Conservation (phyloP, 164 flowering plant species). For the Magnolia sinica region DNA sequence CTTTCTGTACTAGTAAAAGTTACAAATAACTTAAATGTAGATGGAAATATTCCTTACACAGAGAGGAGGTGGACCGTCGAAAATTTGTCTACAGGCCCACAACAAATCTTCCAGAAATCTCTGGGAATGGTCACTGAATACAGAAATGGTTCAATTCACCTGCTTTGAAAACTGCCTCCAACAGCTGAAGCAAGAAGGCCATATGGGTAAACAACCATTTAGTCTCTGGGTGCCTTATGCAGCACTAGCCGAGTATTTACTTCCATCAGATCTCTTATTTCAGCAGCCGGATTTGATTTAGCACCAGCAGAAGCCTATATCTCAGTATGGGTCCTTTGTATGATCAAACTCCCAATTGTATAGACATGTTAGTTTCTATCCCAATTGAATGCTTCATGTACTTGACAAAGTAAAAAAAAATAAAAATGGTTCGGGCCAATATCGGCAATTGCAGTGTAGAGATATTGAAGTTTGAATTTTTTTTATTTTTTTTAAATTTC, state of each 20-base stretch:
- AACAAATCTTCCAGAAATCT: conserved; percentile 25
- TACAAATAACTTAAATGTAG: no score
- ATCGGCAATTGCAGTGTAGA: not conserved
- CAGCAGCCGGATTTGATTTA: not conserved
- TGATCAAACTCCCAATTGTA: not conserved
- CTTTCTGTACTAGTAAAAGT: no score
- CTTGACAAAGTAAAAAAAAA: not conserved
- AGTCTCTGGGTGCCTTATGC: not conserved
- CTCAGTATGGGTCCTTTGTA: not conserved
- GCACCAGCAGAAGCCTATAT: not conserved
- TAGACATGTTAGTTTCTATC: not conserved
- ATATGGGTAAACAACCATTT: not conserved
- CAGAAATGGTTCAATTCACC: not conserved
- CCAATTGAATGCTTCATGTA: not conserved
- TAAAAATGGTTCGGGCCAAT: not conserved
- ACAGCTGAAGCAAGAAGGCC: not conserved
- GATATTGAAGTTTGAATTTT: not conserved
- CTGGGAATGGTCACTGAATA: conserved; percentile 35
- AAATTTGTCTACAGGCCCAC: conserved; percentile 28
- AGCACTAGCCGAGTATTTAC: not conserved
- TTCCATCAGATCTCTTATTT: not conserved
- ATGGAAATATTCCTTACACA: conserved; percentile 21
- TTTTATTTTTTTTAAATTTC: no score
- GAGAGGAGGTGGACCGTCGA: conserved; percentile 49
- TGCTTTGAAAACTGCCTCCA: not conserved